phyloP scores from a whole-genome alignment of 75 land plant species.

The Picea sitchensis region DNA sequence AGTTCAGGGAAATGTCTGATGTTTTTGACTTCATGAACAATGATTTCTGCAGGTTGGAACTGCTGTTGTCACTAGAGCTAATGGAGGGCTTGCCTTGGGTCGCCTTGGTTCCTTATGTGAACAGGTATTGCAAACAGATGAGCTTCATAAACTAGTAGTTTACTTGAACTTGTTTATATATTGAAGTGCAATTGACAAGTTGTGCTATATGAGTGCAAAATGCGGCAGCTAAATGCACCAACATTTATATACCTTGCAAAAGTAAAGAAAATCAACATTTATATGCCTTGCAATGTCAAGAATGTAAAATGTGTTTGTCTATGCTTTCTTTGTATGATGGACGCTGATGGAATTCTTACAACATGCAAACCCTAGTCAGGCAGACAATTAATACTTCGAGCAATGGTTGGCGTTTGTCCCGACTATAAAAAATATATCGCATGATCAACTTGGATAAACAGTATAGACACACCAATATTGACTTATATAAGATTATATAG shows the following conservation, averaged over 20 bases:
- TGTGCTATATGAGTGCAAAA: neutral
- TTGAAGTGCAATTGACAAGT: neutral
- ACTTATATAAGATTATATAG: neutral
- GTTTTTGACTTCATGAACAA: conserved; percentile 1
- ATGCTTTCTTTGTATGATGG: neutral
- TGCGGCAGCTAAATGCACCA: neutral
- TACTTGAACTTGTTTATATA: neutral
- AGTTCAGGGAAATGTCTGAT: neutral
- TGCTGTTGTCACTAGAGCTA: conserved; percentile 86
- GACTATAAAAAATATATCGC: neutral
- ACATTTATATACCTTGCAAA: neutral
- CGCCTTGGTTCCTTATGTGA: conserved; percentile 84
- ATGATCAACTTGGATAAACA: neutral
- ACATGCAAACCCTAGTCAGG: neutral
- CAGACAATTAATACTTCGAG: neutral
- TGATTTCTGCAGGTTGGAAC: conserved; percentile 66
- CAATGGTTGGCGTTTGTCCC: neutral
- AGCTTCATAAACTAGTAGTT: conserved; percentile 4
- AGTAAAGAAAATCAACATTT: neutral
- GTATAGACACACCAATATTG: neutral
- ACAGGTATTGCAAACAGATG: conserved; percentile 44
- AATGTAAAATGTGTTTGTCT: neutral
- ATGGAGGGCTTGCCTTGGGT: conserved; percentile 85
- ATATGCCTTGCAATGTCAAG: no score
- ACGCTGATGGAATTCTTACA: neutral